These are phyloP conservation scores for Fusarium chaquense DNA, from an alignment of 2,329 filamentous ascomycete genomes.

Conservation along the genomic window DNA sequence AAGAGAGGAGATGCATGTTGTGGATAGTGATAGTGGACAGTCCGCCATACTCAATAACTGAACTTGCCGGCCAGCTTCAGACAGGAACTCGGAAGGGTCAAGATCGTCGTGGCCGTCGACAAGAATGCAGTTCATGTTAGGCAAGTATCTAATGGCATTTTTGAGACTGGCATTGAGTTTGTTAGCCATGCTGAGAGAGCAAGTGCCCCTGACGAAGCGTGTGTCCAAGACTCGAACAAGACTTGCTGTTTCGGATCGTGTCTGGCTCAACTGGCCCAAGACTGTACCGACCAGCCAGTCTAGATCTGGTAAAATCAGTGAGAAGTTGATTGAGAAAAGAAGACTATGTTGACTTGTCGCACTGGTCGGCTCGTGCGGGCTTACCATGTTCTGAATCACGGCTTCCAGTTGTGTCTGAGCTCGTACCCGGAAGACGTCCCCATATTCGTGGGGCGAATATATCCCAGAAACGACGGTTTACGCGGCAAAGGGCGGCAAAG, in stretches of 20 bases:
- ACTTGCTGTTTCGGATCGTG: conserved; percentile 55
- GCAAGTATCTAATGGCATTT: conserved; percentile 56
- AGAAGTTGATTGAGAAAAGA: not conserved
- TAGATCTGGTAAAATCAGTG: conserved; percentile 55
- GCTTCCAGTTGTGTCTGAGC: conserved; percentile 54
- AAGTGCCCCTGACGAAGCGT: conserved; percentile 56
- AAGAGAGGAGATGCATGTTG: conserved; percentile 57
- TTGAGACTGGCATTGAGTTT: conserved; percentile 56
- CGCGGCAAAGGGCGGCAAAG: conserved; percentile 62
- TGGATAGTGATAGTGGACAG: conserved; percentile 56
- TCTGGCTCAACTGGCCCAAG: conserved; percentile 51
- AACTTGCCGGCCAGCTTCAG: conserved; percentile 22
- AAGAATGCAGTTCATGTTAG: conserved; percentile 60
- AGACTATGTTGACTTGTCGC: not conserved
- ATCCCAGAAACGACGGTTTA: conserved; percentile 60
- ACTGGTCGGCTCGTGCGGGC: conserved; percentile 30
- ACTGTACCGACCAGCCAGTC: conserved; percentile 64
- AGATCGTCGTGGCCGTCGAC: conserved; percentile 62
- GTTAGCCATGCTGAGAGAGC: conserved; percentile 55
- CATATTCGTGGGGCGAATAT: conserved; percentile 66
- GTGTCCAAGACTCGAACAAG: conserved; percentile 64
- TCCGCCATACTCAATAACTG: conserved; percentile 60
- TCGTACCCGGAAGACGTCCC: conserved; percentile 59
- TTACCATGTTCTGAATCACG: conserved; percentile 61
- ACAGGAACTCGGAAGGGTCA: conserved; percentile 55